These are phyloP conservation scores for Phytophthora tubulina DNA, from an alignment of 352 stramenopile genomes.

Conservation along the genomic window DNA sequence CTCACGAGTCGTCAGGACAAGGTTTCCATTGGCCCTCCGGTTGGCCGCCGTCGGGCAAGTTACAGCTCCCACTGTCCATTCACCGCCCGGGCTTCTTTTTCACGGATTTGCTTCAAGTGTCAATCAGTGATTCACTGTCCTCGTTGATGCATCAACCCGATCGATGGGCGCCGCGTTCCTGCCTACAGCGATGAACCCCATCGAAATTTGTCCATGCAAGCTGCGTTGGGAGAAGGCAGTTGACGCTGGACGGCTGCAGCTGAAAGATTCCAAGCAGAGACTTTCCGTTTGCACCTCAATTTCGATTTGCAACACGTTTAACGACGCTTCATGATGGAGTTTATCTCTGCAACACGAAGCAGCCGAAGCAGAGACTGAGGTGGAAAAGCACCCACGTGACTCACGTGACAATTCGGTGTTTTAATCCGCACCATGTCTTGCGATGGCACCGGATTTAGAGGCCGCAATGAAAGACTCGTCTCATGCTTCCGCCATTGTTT, in stretches of 20 bases:
- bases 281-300: neutral
- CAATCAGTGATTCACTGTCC: neutral
- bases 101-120: constrained; percentile 1
- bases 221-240: neutral
- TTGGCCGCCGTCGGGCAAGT: constrained; percentile 10
- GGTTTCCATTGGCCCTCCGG: constrained; percentile 3
- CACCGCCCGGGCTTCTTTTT: neutral
- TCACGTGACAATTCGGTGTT: too few species aligned
- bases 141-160: too few species aligned
- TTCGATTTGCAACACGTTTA: constrained; percentile 1
- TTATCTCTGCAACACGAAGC: neutral
- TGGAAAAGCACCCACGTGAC: too few species aligned
- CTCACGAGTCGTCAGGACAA: neutral
- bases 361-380: neutral
- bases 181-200: neutral
- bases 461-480: too few species aligned
- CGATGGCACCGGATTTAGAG: too few species aligned
- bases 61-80: constrained; percentile 1
- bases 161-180: too few species aligned
- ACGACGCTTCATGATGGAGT: neutral
- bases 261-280: neutral
- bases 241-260: constrained; percentile 1
- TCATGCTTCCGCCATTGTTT: too few species aligned
- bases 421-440: too few species aligned
- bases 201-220: neutral